phyloP scores from a whole-genome alignment of 768 basidiomycete genomes.

The Podaxis pistillaris region DNA sequence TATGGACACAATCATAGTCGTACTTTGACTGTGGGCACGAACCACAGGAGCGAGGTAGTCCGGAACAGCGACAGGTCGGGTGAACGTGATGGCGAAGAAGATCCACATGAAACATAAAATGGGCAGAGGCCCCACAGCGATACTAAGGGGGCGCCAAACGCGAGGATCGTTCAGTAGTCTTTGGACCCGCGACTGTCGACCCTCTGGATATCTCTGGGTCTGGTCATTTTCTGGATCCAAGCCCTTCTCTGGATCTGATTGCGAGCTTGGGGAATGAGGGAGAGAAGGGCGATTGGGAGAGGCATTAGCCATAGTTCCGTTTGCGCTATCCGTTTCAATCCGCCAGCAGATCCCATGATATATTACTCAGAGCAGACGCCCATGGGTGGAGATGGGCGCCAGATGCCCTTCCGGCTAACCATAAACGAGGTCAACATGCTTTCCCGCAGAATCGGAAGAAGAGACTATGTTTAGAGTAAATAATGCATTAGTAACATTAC shows the following conservation, averaged over 20 bases:
- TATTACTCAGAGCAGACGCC: neutral
- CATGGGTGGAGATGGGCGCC: neutral
- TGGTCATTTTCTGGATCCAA: neutral
- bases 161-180: neutral
- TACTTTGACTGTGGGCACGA: neutral
- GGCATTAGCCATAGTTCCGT: neutral
- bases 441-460: neutral
- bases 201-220: neutral
- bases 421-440: neutral
- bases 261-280: neutral
- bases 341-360: neutral
- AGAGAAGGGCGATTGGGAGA: neutral
- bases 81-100: neutral
- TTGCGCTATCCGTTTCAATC: neutral
- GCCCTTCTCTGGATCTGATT: neutral
- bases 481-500: neutral
- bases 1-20: conserved; percentile 4
- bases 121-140: neutral
- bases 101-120: neutral
- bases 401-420: neutral
- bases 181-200: neutral
- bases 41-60: neutral
- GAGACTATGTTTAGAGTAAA: neutral
- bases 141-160: neutral
- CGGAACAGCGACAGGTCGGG: neutral